These are phyloP conservation scores for Aspergillus cejpii DNA, from an alignment of 2,329 filamentous ascomycete genomes.

Conservation along the genomic window DNA sequence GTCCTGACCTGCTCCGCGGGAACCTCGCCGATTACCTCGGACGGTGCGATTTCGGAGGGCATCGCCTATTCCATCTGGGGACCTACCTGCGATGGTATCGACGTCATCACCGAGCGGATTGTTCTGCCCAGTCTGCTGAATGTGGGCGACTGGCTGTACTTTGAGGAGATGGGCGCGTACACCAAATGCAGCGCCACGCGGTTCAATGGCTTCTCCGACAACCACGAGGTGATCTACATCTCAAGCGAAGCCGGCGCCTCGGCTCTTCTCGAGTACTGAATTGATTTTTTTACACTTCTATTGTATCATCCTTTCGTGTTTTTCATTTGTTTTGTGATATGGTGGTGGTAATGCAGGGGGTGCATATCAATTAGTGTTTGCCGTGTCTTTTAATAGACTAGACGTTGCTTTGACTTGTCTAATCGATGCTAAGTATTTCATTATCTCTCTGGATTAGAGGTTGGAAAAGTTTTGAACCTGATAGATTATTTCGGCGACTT, in stretches of 20 bases:
- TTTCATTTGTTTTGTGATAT: constrained; percentile 5
- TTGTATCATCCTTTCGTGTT: not conserved
- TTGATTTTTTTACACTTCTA: not conserved
- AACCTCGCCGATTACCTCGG: constrained; percentile 52
- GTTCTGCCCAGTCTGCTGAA: constrained; percentile 70
- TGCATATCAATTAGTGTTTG: constrained; percentile 1
- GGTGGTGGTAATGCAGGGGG: not conserved
- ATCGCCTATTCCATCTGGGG: constrained; percentile 96
- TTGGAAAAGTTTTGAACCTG: too few species aligned
- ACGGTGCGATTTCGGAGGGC: constrained; percentile 38
- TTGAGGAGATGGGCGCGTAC: constrained; percentile 98
- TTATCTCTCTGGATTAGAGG: not conserved
- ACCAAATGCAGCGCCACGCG: constrained; percentile 95
- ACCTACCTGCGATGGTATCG: constrained; percentile 95
- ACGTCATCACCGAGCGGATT: constrained; percentile 80
- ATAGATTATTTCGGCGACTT: too few species aligned
- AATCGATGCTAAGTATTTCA: not conserved
- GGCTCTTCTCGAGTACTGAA: constrained; percentile 56
- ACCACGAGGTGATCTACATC: constrained; percentile 88
- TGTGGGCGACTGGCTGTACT: constrained; percentile 97
- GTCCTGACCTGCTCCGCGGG: constrained; percentile 61
- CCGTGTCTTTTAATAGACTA: constrained; percentile 3
- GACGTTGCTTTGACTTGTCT: constrained; percentile 2
- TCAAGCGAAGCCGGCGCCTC: constrained; percentile 84
- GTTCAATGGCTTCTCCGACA: constrained; percentile 95